These are phyloP conservation scores for Alternaria sp. DNA, from an alignment of 2,329 filamentous ascomycete species.

Conservation along the genomic window DNA sequence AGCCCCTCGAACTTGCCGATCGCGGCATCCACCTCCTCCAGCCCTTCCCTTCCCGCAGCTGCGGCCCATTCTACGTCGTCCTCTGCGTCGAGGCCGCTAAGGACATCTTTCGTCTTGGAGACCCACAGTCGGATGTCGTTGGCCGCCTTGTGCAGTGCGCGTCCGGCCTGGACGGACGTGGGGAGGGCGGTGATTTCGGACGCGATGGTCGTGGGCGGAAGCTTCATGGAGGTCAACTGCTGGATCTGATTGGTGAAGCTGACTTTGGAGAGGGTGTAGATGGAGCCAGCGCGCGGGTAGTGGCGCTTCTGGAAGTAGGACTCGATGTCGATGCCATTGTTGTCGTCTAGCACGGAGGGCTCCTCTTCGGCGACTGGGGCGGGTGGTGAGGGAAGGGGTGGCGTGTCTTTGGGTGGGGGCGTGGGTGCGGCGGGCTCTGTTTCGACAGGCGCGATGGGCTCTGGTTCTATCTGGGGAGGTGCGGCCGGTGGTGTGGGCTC, in stretches of 20 bases:
- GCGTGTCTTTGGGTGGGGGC: slow-evolving; percentile 18
- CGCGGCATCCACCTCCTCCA: slow-evolving; percentile 72
- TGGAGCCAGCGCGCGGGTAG: slow-evolving; percentile 73
- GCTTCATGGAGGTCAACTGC: slow-evolving; percentile 86
- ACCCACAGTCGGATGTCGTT: slow-evolving; percentile 97
- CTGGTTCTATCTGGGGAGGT: slow-evolving; percentile 14
- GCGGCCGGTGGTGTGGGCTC: slow-evolving; percentile 51
- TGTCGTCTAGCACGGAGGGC: slow-evolving; percentile 44
- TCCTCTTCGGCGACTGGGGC: slow-evolving; percentile 43
- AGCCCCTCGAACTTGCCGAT: slow-evolving; percentile 86
- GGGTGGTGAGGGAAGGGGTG: slow-evolving; percentile 46
- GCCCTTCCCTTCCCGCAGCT: slow-evolving; percentile 83
- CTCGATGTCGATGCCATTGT: slow-evolving; percentile 58
- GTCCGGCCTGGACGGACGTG: slow-evolving; percentile 82
- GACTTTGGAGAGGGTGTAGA: slow-evolving; percentile 90
- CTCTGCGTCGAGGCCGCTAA: slow-evolving; percentile 88
- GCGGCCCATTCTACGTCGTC: slow-evolving; percentile 97
- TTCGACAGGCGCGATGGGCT: background rate
- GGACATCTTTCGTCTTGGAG: slow-evolving; percentile 86
- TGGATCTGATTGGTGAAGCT: slow-evolving; percentile 94
- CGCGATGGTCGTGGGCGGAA: slow-evolving; percentile 86
- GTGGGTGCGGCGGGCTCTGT: slow-evolving; percentile 9
- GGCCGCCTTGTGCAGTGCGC: slow-evolving; percentile 83
- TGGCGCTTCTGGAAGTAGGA: slow-evolving; percentile 73
- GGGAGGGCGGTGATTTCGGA: slow-evolving; percentile 85